phyloP scores from a whole-genome alignment of 1,284 basidiomycete species.

The Erythrobasidium hasegawianum region DNA sequence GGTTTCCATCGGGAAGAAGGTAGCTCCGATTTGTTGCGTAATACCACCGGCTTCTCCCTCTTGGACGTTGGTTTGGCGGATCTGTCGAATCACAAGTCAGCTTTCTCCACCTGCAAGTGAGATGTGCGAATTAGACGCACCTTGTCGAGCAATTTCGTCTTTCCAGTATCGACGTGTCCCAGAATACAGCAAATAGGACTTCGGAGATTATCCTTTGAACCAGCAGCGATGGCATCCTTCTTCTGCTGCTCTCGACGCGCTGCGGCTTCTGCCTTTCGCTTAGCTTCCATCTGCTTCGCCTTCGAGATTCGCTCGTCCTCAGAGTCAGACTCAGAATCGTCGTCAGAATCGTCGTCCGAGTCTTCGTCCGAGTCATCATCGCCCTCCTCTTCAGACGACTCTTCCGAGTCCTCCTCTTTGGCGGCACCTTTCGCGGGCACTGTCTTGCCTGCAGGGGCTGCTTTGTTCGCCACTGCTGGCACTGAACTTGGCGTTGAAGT shows the following conservation, averaged over 20 bases:
- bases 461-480: conserved; percentile 33
- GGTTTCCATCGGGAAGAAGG: conserved; percentile 97
- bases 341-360: conserved; percentile 53
- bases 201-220: conserved; percentile 84
- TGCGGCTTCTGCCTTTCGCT: conserved; percentile 78
- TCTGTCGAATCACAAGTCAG: conserved; percentile 55
- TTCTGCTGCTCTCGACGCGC: conserved; percentile 74
- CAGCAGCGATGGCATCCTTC: conserved; percentile 78
- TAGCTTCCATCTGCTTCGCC: conserved; percentile 60
- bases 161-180: conserved; percentile 99
- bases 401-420: conserved; percentile 50
- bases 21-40: conserved; percentile 99
- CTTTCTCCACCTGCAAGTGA: neutral
- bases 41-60: conserved; percentile 99
- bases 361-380: conserved; percentile 53
- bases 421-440: conserved; percentile 46
- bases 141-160: conserved; percentile 98
- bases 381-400: conserved; percentile 52
- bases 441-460: conserved; percentile 43
- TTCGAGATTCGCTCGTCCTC: conserved; percentile 49
- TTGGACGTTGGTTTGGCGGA: conserved; percentile 99
- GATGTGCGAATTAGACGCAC: conserved; percentile 50
- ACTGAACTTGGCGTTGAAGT: conserved; percentile 37
- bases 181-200: conserved; percentile 99
- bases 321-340: conserved; percentile 53